Base-by-base conservation (phyloP, 2,329 filamentous ascomycete genomes). In the Penicillium sp. region DNA sequence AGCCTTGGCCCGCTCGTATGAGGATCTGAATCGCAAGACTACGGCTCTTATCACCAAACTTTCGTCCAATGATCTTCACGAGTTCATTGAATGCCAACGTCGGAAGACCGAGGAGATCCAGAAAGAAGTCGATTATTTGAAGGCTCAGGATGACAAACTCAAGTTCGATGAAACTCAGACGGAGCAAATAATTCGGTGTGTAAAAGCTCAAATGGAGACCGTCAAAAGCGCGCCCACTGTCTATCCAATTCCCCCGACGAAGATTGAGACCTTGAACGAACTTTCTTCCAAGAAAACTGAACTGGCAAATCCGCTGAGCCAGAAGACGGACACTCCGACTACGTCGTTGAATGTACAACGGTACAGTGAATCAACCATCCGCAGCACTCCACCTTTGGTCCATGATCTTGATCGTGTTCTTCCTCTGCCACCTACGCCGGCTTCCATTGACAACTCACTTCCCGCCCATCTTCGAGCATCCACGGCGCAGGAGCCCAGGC, bases 61-160 rank as follows among this genome's bases (percentile, higher is more conserved):
- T 16, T 41, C 48, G 0, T 35, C 42, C 10, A 16, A 27, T 31
- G 44, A 50, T 16, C 45, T 39, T 18, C 41, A 55, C 2, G 28
- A 36, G 16, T 50, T 59, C 30, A 48, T 54, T 14, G 49, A 41
- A 6, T 42, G 48, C 14, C 56, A 58, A 7, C 31, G 28, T 1
- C 44, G 47, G 18, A 57, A 49, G 40, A 54, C 53, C 5, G 16
- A 20, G 1, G 47, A 52, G 18, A 45, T 62, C 2, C 50, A 57
- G 11, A 39, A 9, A 7, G 56, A 61, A 8, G 42, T 59, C 14
- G 48, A 45, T 2, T 46, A 45, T 28, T 24, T 55, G 22, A 51
- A 49, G 40, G 24, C 44, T 9, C 33, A 48, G 33, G 18, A 20
- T 38, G 18, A 38, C 10, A 20, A 20, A 6, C 8, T 20, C 35